Conservation (phyloP, 2,329 filamentous ascomycete species). For the Neopestalotiopsis clavispora region DNA sequence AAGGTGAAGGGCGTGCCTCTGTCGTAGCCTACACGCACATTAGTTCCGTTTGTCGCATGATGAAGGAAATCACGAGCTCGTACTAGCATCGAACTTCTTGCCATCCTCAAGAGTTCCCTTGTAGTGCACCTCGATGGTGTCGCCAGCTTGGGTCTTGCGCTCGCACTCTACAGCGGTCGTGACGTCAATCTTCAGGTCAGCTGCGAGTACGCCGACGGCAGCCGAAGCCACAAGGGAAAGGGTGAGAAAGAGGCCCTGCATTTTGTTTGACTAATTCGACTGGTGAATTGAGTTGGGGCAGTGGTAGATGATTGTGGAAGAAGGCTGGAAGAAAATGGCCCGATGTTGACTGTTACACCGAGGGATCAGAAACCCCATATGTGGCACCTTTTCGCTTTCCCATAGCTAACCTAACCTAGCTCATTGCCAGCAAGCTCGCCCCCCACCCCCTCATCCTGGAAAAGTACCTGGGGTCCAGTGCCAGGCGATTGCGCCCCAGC, state of each 20-base stretch:
- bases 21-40: constrained; percentile 68
- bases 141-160: constrained; percentile 76
- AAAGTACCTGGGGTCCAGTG: too few species aligned
- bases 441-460: too few species aligned
- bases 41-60: constrained; percentile 29
- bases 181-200: constrained; percentile 78
- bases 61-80: constrained; percentile 27
- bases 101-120: constrained; percentile 80
- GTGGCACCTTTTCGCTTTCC: not conserved
- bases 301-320: not conserved
- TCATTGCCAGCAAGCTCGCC: too few species aligned
- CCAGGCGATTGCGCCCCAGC: too few species aligned
- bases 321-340: too few species aligned
- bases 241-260: constrained; percentile 54
- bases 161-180: constrained; percentile 77
- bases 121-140: constrained; percentile 88
- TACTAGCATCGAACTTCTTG: constrained; percentile 80
- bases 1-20: constrained; percentile 79
- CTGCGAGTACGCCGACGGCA: constrained; percentile 55
- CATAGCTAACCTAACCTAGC: too few species aligned
- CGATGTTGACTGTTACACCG: too few species aligned
- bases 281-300: not conserved
- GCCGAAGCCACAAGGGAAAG: constrained; percentile 57
- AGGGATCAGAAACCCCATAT: not conserved
- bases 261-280: constrained; percentile 33